Evolutionary conservation across 164 flowering plant species (phyloP).

Genomic region (Nymphaea thermarum): DNA sequence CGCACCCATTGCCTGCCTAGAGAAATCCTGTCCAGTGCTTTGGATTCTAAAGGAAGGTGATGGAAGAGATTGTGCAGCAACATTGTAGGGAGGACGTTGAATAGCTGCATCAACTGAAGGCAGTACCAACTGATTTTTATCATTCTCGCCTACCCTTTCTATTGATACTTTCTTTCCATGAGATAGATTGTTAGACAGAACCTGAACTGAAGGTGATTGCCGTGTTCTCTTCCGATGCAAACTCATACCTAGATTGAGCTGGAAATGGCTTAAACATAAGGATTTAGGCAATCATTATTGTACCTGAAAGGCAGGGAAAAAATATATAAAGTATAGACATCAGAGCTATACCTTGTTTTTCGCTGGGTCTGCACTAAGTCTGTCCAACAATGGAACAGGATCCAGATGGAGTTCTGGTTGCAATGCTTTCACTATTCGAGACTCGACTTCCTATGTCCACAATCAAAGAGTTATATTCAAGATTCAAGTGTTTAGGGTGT

Average conservation of each 20-base stretch:
- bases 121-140: slow-evolving; percentile 30
- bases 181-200: slow-evolving; percentile 40
- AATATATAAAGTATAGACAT: neutral
- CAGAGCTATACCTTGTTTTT: slow-evolving; percentile 39
- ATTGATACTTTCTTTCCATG: slow-evolving; percentile 72
- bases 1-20: slow-evolving; percentile 28
- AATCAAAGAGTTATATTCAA: neutral
- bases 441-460: slow-evolving; percentile 71
- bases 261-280: slow-evolving; percentile 12
- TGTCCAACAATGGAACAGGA: slow-evolving; percentile 77
- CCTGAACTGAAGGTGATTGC: slow-evolving; percentile 52
- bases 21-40: slow-evolving; percentile 30
- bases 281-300: neutral
- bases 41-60: slow-evolving; percentile 27
- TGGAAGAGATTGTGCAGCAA: slow-evolving; percentile 24
- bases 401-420: slow-evolving; percentile 80
- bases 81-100: slow-evolving; percentile 34
- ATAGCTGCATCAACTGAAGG: slow-evolving; percentile 22
- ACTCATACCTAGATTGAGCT: slow-evolving; percentile 55
- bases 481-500: neutral
- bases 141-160: slow-evolving; percentile 49
- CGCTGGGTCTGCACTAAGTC: slow-evolving; percentile 37
- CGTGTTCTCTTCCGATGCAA: slow-evolving; percentile 38
- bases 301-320: neutral
- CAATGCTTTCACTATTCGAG: slow-evolving; percentile 75